These are phyloP conservation scores for Dianthus caryophyllus DNA, from an alignment of 148 eudicot genomes.

Conservation along the genomic window DNA sequence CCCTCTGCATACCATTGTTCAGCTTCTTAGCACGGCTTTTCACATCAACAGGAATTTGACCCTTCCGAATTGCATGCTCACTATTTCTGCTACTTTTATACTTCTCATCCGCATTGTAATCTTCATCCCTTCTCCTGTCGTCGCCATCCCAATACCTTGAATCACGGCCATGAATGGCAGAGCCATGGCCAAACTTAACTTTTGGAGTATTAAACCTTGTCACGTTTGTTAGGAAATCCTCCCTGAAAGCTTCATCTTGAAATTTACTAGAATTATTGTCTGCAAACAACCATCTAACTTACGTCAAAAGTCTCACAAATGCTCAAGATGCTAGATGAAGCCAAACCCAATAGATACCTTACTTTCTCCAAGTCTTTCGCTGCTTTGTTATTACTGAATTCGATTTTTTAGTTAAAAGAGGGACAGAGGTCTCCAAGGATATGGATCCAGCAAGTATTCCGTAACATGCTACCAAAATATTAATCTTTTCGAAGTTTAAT, in stretches of 20 bases:
- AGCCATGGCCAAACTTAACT: constrained; percentile 77
- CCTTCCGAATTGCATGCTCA: constrained; percentile 39
- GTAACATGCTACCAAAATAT: no score
- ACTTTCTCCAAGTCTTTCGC: constrained; percentile 59
- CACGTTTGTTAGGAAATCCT: constrained; percentile 83
- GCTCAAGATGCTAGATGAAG: no score
- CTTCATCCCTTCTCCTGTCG: constrained; percentile 98
- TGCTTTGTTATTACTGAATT: no score
- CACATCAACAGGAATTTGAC: constrained; percentile 18
- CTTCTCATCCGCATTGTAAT: constrained; percentile 64
- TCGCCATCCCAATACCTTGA: constrained; percentile 96
- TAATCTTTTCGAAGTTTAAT: no score
- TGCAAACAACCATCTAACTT: constrained; percentile 37
- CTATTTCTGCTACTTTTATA: constrained; percentile 32
- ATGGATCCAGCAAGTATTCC: no score
- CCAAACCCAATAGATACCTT: no score
- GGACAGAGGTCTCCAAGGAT: no score
- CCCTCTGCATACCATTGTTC: constrained; percentile 25
- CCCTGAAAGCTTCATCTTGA: constrained; percentile 54
- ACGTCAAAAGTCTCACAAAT: not conserved
- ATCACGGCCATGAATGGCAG: constrained; percentile 75
- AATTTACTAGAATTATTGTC: constrained; percentile 33
- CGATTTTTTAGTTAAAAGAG: no score
- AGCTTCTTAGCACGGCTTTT: constrained; percentile 30
- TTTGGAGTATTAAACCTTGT: constrained; percentile 47